Evolutionary conservation across 768 basidiomycete genomes (phyloP).

Genomic region (Auricularia heimuer): DNA sequence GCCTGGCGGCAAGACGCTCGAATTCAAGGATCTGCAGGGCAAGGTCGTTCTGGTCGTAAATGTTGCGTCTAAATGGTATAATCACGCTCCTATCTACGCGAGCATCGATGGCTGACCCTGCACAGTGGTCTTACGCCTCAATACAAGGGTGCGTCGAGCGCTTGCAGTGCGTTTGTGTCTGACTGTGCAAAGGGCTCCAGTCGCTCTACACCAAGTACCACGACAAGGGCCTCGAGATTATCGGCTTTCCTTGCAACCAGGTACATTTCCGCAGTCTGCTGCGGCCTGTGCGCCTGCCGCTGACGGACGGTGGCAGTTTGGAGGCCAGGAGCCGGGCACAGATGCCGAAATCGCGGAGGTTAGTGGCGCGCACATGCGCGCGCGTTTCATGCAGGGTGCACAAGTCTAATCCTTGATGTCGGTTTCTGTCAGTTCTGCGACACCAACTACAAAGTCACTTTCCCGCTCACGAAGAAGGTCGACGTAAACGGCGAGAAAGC

Average conservation of each 20-base stretch:
- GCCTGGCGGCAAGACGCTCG: conserved; percentile 43
- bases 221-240: conserved; percentile 60
- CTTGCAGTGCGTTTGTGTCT: background rate
- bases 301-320: conserved; percentile 43
- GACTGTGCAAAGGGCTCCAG: conserved; percentile 51
- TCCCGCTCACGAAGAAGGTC: conserved; percentile 86
- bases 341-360: conserved; percentile 55
- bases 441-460: conserved; percentile 79
- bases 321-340: conserved; percentile 73
- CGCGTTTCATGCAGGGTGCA: background rate
- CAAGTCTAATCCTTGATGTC: background rate
- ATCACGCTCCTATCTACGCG: conserved; percentile 12
- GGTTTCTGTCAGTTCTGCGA: conserved; percentile 46
- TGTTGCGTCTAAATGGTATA: conserved; percentile 62
- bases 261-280: conserved; percentile 25
- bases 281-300: background rate
- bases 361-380: conserved; percentile 8
- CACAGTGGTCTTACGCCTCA: conserved; percentile 76
- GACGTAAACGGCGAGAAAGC: conserved; percentile 84
- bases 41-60: conserved; percentile 76
- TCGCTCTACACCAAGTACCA: conserved; percentile 72
- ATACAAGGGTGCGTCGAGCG: conserved; percentile 44
- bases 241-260: conserved; percentile 91
- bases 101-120: background rate
- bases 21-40: conserved; percentile 62